Conservation (phyloP, 139 green algal genomes). For the Edaphochlamys debaryana region DNA sequence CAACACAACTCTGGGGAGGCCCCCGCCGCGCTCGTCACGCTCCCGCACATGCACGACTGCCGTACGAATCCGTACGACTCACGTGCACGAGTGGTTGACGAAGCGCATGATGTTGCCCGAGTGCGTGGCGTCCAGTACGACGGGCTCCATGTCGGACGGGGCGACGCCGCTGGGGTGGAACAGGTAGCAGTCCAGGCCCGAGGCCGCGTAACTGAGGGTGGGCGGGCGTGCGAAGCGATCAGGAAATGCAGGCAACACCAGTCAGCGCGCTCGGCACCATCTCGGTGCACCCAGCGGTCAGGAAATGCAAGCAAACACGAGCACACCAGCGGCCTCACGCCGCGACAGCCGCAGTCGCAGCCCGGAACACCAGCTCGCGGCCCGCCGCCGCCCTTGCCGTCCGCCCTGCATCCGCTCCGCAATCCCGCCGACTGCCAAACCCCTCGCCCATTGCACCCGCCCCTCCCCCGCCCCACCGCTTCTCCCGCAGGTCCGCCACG, state of each 20-base stretch:
- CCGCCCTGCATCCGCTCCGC: too few species aligned
- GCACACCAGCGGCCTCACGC: too few species aligned
- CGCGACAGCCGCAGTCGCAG: too few species aligned
- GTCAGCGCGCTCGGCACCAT: too few species aligned
- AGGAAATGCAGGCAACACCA: background rate
- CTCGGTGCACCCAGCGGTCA: too few species aligned
- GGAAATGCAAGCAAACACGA: too few species aligned
- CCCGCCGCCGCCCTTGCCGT: too few species aligned
- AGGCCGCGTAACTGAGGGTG: background rate
- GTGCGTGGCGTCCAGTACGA: constrained; percentile 67
- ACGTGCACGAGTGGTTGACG: constrained; percentile 79
- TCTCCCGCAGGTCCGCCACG: constrained; percentile 50
- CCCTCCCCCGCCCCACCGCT: constrained; percentile 1
- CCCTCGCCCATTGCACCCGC: background rate
- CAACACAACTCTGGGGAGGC: background rate
- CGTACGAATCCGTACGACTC: too few species aligned
- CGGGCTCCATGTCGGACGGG: constrained; percentile 10
- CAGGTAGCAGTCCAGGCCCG: constrained; percentile 36
- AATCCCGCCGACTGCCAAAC: background rate
- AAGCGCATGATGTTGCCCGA: constrained; percentile 65
- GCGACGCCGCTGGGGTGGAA: constrained; percentile 2
- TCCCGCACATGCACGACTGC: too few species aligned
- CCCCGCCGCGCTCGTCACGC: too few species aligned
- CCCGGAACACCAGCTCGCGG: too few species aligned
- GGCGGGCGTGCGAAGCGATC: too few species aligned